phyloP scores from a whole-genome alignment of 2,329 filamentous ascomycete species.

The Fusarium odoratissimum region DNA sequence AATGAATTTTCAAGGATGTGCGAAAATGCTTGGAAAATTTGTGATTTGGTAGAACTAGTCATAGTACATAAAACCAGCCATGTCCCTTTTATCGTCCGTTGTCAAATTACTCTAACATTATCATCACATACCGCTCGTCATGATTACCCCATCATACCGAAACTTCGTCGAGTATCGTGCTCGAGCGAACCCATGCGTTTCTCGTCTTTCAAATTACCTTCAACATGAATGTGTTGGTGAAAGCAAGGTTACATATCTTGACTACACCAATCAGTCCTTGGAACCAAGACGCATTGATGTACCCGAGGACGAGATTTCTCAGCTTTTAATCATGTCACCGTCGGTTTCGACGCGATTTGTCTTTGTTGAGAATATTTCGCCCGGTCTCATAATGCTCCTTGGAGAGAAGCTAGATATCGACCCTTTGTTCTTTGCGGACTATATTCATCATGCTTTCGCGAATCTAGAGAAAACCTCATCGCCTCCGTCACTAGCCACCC shows the following conservation, averaged over 20 bases:
- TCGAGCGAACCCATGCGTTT: not conserved
- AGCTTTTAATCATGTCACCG: not conserved
- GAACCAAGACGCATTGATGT: not conserved
- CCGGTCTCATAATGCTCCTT: rapidly evolving
- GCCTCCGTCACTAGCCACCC: rapidly evolving
- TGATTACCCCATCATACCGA: not conserved
- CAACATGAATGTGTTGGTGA: rapidly evolving
- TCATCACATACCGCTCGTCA: too few relatives aligned
- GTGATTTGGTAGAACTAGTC: not conserved
- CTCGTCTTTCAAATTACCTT: rapidly evolving
- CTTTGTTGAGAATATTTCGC: not conserved
- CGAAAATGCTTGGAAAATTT: rapidly evolving
- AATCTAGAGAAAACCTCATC: rapidly evolving
- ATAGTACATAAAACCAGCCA: not conserved
- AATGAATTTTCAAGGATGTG: not conserved
- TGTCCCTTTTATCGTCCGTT: not conserved
- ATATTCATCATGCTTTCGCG: not conserved
- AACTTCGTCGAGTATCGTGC: not conserved
- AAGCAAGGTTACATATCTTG: not conserved
- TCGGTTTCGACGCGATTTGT: rapidly evolving
- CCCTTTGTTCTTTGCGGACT: not conserved
- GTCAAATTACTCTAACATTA: not conserved
- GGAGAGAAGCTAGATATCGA: not conserved
- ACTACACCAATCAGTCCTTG: rapidly evolving
- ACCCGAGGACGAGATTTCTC: rapidly evolving